These are phyloP conservation scores for Phytophthora citrophthora DNA, from an alignment of 352 stramenopile species.

Conservation along the genomic window DNA sequence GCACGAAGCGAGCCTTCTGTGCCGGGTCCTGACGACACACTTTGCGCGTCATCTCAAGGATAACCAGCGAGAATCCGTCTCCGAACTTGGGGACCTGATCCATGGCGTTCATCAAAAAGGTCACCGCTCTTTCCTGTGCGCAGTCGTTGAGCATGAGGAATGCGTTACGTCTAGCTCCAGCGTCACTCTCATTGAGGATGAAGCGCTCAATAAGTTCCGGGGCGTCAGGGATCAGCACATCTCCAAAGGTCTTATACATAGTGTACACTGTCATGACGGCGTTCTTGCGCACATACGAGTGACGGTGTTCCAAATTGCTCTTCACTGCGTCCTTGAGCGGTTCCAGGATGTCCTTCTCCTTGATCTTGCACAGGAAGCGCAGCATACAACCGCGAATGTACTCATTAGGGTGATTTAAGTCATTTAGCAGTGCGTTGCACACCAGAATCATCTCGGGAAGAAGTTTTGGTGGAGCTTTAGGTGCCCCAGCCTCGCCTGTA, in stretches of 20 bases:
- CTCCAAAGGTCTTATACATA: constrained; percentile 96
- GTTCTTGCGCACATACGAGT: constrained; percentile 99
- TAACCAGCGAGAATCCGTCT: constrained; percentile 99
- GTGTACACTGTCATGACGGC: constrained; percentile 98
- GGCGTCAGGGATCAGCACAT: constrained; percentile 96
- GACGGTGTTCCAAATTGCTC: constrained; percentile 97
- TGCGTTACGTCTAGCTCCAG: constrained; percentile 95
- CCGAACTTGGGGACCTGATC: constrained; percentile 95
- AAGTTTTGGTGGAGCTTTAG: constrained; percentile 89
- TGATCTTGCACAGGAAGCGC: constrained; percentile 99
- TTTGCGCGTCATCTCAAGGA: constrained; percentile 98
- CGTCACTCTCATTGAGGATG: constrained; percentile 95
- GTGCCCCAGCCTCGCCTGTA: constrained; percentile 32
- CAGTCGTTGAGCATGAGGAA: constrained; percentile 99
- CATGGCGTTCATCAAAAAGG: constrained; percentile 98
- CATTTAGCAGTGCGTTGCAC: constrained; percentile 99
- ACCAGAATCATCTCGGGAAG: constrained; percentile 99
- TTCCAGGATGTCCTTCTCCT: constrained; percentile 96
- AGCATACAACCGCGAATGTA: constrained; percentile 99
- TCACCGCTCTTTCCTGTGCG: constrained; percentile 96
- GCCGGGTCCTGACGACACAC: constrained; percentile 97
- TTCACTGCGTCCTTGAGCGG: constrained; percentile 93
- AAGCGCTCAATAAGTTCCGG: constrained; percentile 98
- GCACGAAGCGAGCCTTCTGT: constrained; percentile 99
- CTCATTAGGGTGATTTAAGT: constrained; percentile 99